A percentile compares a stretch with the other conserved stretches of the same genome.
These are phyloP conservation scores for Umbelopsis sp. DNA, from an alignment of 371 early-diverging fungal species.

Conservation along the genomic window DNA sequence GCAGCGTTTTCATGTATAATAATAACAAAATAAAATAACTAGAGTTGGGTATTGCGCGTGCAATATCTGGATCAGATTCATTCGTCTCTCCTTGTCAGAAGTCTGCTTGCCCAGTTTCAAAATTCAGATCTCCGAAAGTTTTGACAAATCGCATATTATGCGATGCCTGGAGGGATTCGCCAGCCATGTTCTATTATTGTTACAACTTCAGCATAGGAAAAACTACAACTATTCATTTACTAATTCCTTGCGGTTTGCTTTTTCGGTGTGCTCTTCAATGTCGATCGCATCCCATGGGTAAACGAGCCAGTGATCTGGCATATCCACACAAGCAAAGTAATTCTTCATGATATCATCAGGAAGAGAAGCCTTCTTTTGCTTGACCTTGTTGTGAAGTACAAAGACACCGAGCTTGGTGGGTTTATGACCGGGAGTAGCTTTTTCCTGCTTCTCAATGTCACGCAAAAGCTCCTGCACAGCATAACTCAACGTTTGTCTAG, in stretches of 20 bases:
- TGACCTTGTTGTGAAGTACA: slow-evolving; percentile 79
- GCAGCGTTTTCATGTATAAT: neutral
- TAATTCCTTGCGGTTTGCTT: slow-evolving; percentile 28
- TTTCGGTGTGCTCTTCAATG: slow-evolving; percentile 69
- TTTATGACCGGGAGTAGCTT: slow-evolving; percentile 45
- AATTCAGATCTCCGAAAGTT: no score
- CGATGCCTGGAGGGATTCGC: neutral
- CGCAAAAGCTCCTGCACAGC: slow-evolving; percentile 73
- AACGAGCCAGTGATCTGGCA: slow-evolving; percentile 78
- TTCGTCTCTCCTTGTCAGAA: no score
- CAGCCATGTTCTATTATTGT: neutral
- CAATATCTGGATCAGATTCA: no score
- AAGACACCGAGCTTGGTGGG: slow-evolving; percentile 73
- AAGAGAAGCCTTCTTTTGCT: slow-evolving; percentile 69
- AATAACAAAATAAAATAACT: neutral
- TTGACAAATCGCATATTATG: no score
- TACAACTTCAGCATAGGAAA: neutral
- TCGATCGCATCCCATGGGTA: slow-evolving; percentile 81
- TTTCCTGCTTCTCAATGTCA: slow-evolving; percentile 66
- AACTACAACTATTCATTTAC: neutral
- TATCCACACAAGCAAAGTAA: slow-evolving; percentile 74
- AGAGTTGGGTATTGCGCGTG: no score
- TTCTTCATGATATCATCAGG: slow-evolving; percentile 63
- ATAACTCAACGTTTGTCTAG: slow-evolving; percentile 72
- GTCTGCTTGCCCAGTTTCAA: no score